Conservation (phyloP, 2,329 filamentous ascomycete species). For the Chaetomiaceae sp. region DNA sequence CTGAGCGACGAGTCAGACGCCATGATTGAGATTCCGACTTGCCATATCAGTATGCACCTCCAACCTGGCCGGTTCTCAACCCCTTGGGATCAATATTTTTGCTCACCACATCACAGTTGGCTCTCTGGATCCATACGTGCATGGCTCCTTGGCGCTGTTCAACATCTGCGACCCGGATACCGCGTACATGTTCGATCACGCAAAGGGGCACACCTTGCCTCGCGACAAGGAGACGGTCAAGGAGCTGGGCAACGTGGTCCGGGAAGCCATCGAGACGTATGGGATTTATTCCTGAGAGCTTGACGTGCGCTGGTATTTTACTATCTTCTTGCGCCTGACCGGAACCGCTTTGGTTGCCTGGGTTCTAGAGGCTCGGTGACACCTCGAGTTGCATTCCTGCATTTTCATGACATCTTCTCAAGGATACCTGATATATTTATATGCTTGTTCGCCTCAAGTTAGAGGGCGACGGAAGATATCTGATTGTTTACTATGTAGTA, state of each 20-base stretch:
- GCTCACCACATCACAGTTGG: conserved; percentile 34
- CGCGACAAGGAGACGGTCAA: conserved; percentile 43
- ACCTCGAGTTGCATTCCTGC: too few species aligned
- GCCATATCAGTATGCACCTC: conserved; percentile 39
- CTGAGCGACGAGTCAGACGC: conserved; percentile 44
- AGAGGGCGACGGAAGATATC: too few species aligned
- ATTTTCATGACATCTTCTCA: too few species aligned
- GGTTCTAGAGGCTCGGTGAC: too few species aligned
- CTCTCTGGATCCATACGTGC: conserved; percentile 53
- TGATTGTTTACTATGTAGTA: too few species aligned
- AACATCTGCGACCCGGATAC: conserved; percentile 55
- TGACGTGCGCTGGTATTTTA: not conserved
- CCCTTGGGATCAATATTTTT: too few species aligned
- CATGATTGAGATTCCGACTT: conserved; percentile 46
- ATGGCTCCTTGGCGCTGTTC: conserved; percentile 55
- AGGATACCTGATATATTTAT: too few species aligned
- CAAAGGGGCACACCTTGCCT: conserved; percentile 58
- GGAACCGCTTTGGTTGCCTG: too few species aligned
- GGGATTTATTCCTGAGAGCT: conserved; percentile 9
- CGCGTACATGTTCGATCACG: conserved; percentile 58
- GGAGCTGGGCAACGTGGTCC: conserved; percentile 41
- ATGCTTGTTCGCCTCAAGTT: too few species aligned
- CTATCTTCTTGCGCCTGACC: not conserved
- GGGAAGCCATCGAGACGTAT: conserved; percentile 26
- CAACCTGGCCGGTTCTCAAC: not conserved